Evolutionary conservation across 495 filamentous ascomycete species (phyloP), one percentile per base, ranked within the genome.

Genomic region (Aspergillus homomorphus): DNA sequence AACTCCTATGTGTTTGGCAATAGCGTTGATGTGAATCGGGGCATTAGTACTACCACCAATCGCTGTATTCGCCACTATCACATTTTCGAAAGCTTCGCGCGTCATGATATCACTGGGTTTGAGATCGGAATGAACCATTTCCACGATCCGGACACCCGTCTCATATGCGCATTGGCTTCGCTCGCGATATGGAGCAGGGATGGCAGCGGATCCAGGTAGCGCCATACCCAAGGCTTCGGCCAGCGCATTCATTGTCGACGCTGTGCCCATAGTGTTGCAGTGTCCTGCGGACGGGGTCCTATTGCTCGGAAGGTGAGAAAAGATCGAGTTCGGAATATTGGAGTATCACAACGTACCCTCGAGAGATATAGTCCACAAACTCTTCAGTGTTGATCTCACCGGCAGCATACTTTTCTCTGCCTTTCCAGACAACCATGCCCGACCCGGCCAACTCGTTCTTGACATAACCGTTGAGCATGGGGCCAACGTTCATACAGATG

Each of bases 241-340:
- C 0, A 82, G 70, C 2, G 80, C 79, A 58, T 82, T 82, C 80
- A 84, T 84, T 0, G 81, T 84, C 6, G 79, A 82, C 16, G 81
- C 81, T 19, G 80, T 84, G 49, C 80, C 80, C 80, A 84, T 83
- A 10, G 79, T 82, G 56, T 82, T 82, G 61, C 81, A 84, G 51
- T 82, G 79, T 24, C 81, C 81, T 18, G 70, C 79, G 9, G 79
- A 81, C 4, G 79, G 80, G 10, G 78, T 75, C 30, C 76, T 79
- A 19, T 45, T 18, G 51, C 16, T 38, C 33, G 15, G 8, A 28
- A 2, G 33, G 33, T 38, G 33, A 38, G 33, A 38, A 38, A 12
- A 38, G 6, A 9, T 38, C 12, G 33, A 38, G 6, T 6, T 38
- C 12, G 2, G 8, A 7, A 9, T 12, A 2, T 2, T 12, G 5